Evolutionary conservation across 495 filamentous ascomycete genomes (phyloP).

Genomic region (Lepidopterella palustris): DNA sequence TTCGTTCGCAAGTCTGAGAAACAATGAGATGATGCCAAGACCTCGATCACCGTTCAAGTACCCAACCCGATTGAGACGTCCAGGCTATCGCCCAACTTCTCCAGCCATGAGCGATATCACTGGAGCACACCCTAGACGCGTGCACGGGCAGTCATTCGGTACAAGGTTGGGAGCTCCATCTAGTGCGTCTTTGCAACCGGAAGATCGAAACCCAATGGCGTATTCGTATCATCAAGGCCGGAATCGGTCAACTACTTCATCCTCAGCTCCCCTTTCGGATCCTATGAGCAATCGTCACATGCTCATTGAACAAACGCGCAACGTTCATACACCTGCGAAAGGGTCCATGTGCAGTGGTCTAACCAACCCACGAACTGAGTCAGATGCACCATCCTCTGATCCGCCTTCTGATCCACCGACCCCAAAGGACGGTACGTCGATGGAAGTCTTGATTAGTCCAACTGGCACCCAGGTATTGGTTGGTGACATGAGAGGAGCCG

Average conservation of each 20-base stretch:
- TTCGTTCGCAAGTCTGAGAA: constrained; percentile 48
- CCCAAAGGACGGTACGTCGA: constrained; percentile 26
- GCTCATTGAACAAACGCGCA: constrained; percentile 8
- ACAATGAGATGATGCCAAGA: constrained; percentile 40
- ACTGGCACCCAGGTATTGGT: constrained; percentile 7
- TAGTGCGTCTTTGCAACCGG: constrained; percentile 9
- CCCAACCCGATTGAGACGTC: constrained; percentile 57
- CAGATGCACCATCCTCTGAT: constrained; percentile 32
- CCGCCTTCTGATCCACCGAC: constrained; percentile 30
- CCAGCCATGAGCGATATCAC: constrained; percentile 41
- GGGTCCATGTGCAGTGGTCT: constrained; percentile 18
- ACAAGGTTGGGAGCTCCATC: constrained; percentile 8
- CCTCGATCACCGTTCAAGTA: constrained; percentile 59
- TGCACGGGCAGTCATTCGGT: constrained; percentile 1
- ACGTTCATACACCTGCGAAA: constrained; percentile 8
- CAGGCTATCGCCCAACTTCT: constrained; percentile 57
- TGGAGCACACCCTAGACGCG: constrained; percentile 6
- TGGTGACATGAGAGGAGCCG: not conserved
- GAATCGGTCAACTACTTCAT: constrained; percentile 2
- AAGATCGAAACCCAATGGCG: constrained; percentile 5
- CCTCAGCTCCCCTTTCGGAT: not conserved
- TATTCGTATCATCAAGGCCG: not conserved
- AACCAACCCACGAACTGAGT: constrained; percentile 20
- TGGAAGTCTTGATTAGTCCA: constrained; percentile 28
- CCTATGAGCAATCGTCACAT: constrained; percentile 11